A percentile compares a stretch with the other conserved stretches of the same genome.
These are phyloP conservation scores for Hexamita inflata DNA, from an alignment of 208 protist species.

Conservation along the genomic window DNA sequence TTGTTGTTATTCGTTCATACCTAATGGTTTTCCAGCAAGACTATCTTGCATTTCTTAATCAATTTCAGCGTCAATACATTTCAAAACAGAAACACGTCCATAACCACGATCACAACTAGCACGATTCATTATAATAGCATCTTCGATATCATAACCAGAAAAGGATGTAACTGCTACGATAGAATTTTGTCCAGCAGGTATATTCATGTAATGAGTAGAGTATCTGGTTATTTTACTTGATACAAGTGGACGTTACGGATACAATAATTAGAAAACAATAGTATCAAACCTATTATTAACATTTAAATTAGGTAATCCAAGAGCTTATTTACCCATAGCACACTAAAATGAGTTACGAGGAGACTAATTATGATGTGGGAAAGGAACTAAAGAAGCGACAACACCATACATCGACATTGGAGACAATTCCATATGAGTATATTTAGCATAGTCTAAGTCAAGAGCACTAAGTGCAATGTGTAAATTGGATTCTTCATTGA, in stretches of 20 bases:
- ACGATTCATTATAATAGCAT: constrained; percentile 95
- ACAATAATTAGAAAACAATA: constrained; percentile 83
- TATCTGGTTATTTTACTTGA: constrained; percentile 10
- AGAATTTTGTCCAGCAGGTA: constrained; percentile 96
- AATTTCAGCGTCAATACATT: neutral
- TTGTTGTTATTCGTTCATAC: too few species aligned
- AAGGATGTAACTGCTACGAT: constrained; percentile 97
- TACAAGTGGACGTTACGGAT: constrained; percentile 70
- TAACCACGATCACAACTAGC: constrained; percentile 81
- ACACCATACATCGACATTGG: constrained; percentile 65
- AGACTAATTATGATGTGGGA: constrained; percentile 99
- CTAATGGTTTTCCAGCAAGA: too few species aligned
- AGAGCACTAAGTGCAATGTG: constrained; percentile 74
- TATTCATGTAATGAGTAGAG: constrained; percentile 50
- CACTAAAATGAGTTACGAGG: constrained; percentile 99
- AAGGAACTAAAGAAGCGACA: constrained; percentile 84
- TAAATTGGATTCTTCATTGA: constrained; percentile 88
- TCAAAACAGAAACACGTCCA: constrained; percentile 26
- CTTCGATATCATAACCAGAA: constrained; percentile 99
- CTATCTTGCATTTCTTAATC: too few species aligned
- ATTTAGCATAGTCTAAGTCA: constrained; percentile 55
- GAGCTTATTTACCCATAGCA: constrained; percentile 98
- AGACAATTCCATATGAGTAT: constrained; percentile 75
- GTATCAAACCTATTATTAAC: constrained; percentile 84
- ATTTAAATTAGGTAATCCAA: constrained; percentile 73